Evolutionary conservation across 1,284 basidiomycete genomes (phyloP).

Genomic region (Sanghuangporus baumii): DNA sequence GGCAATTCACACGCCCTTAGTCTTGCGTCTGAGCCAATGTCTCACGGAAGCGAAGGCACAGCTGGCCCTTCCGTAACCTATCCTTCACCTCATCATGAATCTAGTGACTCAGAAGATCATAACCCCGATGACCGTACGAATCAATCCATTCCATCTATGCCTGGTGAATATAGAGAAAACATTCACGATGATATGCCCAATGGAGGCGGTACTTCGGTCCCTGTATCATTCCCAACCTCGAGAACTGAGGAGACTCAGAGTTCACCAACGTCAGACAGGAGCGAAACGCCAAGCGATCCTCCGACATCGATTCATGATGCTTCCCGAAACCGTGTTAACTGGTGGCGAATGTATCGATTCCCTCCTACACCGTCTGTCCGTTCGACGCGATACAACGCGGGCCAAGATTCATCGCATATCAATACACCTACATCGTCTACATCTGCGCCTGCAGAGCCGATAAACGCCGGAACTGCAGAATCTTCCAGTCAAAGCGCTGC

Average conservation of each 20-base stretch:
- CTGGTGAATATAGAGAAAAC: no score
- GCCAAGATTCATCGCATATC: background rate
- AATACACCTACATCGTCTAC: background rate
- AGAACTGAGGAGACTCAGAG: background rate
- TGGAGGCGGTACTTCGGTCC: no score
- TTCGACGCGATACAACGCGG: constrained; percentile 14
- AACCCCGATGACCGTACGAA: no score
- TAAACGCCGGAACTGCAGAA: constrained; percentile 1
- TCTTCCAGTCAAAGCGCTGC: constrained; percentile 4
- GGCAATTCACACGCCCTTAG: no score
- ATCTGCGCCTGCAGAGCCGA: background rate
- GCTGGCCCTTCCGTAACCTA: no score
- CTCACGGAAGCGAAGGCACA: no score
- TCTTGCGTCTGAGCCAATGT: no score
- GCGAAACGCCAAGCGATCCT: background rate
- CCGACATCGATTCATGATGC: constrained; percentile 7
- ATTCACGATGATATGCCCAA: no score
- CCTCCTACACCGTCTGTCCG: constrained; percentile 48
- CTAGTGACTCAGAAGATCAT: no score
- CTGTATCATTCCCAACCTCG: no score
- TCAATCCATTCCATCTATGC: no score
- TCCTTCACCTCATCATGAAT: no score
- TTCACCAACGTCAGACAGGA: background rate
- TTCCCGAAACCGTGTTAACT: constrained; percentile 55
- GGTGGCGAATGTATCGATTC: constrained; percentile 78